These are phyloP conservation scores for Gossypium davidsonii DNA, from an alignment of 441 rosid genomes.

Conservation along the genomic window DNA sequence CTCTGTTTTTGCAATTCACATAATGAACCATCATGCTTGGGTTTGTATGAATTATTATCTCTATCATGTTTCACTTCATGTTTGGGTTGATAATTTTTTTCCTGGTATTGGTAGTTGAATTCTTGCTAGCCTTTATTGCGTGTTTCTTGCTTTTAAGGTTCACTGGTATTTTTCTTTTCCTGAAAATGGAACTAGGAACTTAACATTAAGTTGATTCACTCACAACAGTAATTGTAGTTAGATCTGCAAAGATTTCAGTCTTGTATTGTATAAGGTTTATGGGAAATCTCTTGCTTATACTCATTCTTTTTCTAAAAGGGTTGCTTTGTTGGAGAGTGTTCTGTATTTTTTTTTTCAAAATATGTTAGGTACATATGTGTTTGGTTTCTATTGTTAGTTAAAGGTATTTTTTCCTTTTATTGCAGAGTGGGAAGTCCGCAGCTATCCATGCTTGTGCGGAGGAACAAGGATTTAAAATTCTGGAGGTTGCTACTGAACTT, in stretches of 20 bases:
- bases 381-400: slow-evolving; percentile 5
- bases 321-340: not conserved
- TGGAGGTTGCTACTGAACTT: slow-evolving; percentile 62
- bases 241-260: not conserved
- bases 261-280: not conserved
- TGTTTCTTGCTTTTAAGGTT: not conserved
- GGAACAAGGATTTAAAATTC: slow-evolving; percentile 80
- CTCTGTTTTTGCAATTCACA: not conserved
- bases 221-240: not conserved
- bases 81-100: not conserved
- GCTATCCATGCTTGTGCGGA: slow-evolving; percentile 87
- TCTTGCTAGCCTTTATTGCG: not conserved
- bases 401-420: slow-evolving; percentile 10
- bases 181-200: not conserved
- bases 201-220: not conserved
- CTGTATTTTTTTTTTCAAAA: not conserved
- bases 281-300: not conserved
- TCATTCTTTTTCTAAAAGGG: not conserved
- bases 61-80: not conserved
- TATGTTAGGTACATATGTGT: slow-evolving; percentile 2
- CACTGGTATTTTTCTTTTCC: not conserved
- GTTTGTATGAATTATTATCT: not conserved
- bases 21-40: not conserved
- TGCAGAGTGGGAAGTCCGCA: slow-evolving; percentile 96
- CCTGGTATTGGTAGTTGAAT: not conserved